phyloP scores from a whole-genome alignment of 768 basidiomycete genomes.

The Amanita rimosa region DNA sequence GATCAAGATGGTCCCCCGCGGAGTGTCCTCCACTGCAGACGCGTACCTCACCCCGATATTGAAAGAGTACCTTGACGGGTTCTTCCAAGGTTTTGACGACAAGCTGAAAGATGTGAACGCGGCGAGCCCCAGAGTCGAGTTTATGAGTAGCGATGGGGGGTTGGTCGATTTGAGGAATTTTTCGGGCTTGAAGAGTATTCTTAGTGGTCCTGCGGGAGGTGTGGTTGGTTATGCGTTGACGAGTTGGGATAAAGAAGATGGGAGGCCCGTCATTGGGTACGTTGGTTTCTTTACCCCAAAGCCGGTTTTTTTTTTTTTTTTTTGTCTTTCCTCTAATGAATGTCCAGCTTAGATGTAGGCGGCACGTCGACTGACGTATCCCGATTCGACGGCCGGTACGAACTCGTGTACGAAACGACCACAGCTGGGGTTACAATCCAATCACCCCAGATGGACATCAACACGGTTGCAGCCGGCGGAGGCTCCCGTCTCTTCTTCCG shows the following conservation, averaged over 20 bases:
- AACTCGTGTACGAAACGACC: conserved; percentile 91
- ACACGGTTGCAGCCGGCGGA: conserved; percentile 92
- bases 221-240: conserved; percentile 93
- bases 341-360: conserved; percentile 72
- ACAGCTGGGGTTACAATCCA: conserved; percentile 92
- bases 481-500: conserved; percentile 83
- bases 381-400: conserved; percentile 82
- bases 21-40: conserved; percentile 86
- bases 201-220: conserved; percentile 91
- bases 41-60: conserved; percentile 93
- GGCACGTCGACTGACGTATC: conserved; percentile 96
- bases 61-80: conserved; percentile 76
- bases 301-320: background rate
- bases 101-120: conserved; percentile 51
- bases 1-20: conserved; percentile 94
- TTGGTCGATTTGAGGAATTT: conserved; percentile 74
- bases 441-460: conserved; percentile 89
- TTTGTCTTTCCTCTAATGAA: background rate
- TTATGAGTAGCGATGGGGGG: conserved; percentile 93
- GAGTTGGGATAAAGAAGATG: conserved; percentile 71
- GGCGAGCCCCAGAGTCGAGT: conserved; percentile 70
- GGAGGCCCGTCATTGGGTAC: conserved; percentile 75
- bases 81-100: conserved; percentile 80
- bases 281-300: conserved; percentile 15
- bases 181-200: conserved; percentile 86